Evolutionary conservation across 139 green algal species (phyloP), one percentile per base, ranked within the genome.

Genomic region (Pseudopediastrum boryanum): DNA sequence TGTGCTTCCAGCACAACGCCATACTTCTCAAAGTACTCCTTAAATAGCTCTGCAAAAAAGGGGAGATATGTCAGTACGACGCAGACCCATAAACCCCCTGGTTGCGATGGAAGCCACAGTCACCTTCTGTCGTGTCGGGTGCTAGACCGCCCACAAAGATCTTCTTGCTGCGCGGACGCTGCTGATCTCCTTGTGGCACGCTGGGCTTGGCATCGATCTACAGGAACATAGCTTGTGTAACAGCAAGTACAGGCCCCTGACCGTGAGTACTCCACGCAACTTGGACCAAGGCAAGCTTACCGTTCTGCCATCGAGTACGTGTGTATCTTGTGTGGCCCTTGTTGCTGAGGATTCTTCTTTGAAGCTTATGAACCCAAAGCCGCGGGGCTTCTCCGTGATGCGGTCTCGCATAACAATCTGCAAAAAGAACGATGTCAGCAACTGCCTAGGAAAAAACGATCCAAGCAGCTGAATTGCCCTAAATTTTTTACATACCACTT

Each of bases 331-430:
- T 42, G 86, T 90, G 0, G 91, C 92, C 27, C 61, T 56, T 39
- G 90, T 83, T 16, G 93, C 93, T 27, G 79, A 79, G 10, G 81
- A 80, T 43, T 87, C 56, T 7, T 90, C 68, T 0, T 83, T 77
- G 70, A 94, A 94, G 0, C 90, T 97, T 25, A 97, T 85, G 79
- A 97, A 97, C 4, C 93, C 93, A 76, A 97, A 97, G 27, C 92
- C 92, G 16, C 93, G 85, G 0, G 92, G 90, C 41, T 83, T 83
- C 23, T 79, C 69, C 0, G 91, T 96, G n/a, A 83, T 48, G 3
- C 88, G 81, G 72, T 97, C 92, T 10, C 76, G 66, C 92, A 96
- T 97, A 3, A 97, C 87, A 16, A 94, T 88, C 92, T 96, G 85
- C 54, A 65, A 4, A 46, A 3, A 67, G 21, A 23, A 67, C 33